These are phyloP conservation scores for Entophlyctis luteolus DNA, from an alignment of 192 early-diverging fungal species.

Conservation along the genomic window DNA sequence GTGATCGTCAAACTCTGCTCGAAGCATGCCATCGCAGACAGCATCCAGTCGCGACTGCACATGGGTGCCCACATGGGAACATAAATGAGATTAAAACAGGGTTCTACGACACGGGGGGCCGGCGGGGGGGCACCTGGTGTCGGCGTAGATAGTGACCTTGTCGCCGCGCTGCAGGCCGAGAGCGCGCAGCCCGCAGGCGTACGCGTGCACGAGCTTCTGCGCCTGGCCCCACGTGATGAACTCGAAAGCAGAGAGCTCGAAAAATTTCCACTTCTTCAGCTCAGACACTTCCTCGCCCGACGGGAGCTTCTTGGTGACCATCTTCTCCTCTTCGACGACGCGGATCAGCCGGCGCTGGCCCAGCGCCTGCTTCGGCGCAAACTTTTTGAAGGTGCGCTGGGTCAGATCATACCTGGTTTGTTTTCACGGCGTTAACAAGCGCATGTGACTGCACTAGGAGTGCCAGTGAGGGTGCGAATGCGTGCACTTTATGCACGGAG, in stretches of 20 bases:
- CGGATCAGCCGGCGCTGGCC: slow-evolving; percentile 66
- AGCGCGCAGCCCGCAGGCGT: slow-evolving; percentile 71
- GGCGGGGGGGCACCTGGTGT: neutral
- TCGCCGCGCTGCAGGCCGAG: slow-evolving; percentile 48
- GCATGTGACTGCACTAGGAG: too few relatives aligned
- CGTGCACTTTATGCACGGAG: too few relatives aligned
- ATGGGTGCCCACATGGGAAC: neutral
- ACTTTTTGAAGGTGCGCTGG: neutral
- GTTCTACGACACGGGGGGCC: slow-evolving; percentile 63
- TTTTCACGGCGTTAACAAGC: too few relatives aligned
- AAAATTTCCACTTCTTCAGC: slow-evolving; percentile 78
- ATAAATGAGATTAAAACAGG: slow-evolving; percentile 59
- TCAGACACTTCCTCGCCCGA: slow-evolving; percentile 56
- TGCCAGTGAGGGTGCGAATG: too few relatives aligned
- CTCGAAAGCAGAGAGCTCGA: slow-evolving; percentile 70
- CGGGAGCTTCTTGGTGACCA: slow-evolving; percentile 51
- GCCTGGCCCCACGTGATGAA: slow-evolving; percentile 78
- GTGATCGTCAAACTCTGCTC: slow-evolving; percentile 70
- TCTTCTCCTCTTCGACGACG: slow-evolving; percentile 74
- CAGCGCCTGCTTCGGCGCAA: slow-evolving; percentile 29
- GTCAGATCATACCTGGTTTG: slow-evolving; percentile 24
- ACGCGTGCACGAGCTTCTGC: slow-evolving; percentile 40
- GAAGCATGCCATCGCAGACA: slow-evolving; percentile 61
- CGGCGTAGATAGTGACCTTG: slow-evolving; percentile 43
- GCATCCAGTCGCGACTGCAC: slow-evolving; percentile 57